Percentiles rank a stretch among this genome's conserved stretches.
Evolutionary conservation across 441 rosid genomes (phyloP).

Genomic region (Theobroma grandiflorum): DNA sequence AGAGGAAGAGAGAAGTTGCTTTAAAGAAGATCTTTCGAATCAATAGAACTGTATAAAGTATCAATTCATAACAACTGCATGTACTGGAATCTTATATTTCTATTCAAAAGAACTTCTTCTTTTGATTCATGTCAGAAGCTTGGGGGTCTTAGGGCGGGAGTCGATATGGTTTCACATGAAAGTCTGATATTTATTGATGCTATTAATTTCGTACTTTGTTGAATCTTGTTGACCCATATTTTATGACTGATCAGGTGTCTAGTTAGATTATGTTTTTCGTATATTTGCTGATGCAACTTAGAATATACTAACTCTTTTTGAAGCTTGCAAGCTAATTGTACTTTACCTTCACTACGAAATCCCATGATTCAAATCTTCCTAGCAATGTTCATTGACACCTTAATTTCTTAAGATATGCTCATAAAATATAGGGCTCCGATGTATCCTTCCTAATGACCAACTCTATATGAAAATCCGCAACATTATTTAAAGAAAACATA

Average conservation of each 20-base stretch:
- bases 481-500: not conserved
- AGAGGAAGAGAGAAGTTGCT: not conserved
- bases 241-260: not conserved
- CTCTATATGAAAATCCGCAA: not conserved
- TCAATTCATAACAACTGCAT: constrained; percentile 2
- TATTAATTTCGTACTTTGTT: not conserved
- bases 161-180: not conserved
- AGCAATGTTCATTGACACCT: not conserved
- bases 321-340: not conserved
- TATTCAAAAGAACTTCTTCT: not conserved
- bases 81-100: not conserved
- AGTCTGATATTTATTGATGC: not conserved
- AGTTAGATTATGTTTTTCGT: not conserved
- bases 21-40: not conserved
- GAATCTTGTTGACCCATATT: not conserved
- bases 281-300: not conserved
- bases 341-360: not conserved
- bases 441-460: not conserved
- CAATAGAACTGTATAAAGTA: constrained; percentile 1
- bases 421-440: constrained; percentile 15
- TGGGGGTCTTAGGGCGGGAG: not conserved
- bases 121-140: not conserved
- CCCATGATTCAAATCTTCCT: constrained; percentile 7
- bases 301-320: not conserved
- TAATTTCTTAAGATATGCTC: constrained; percentile 4